Evolutionary conservation across 345 rosid species (phyloP).

Genomic region (Bruguiera parviflora): DNA sequence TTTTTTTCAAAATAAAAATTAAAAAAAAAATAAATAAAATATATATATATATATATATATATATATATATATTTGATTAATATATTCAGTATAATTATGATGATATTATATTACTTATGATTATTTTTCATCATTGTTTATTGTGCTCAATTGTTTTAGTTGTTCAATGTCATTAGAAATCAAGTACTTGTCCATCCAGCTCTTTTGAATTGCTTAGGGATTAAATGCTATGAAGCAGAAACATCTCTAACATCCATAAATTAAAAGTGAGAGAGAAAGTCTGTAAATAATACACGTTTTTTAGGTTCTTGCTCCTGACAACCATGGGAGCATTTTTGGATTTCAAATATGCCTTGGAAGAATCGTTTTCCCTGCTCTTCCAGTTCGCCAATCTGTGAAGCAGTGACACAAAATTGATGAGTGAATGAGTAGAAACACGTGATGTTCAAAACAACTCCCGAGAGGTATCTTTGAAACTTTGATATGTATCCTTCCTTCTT

Average conservation of each 20-base stretch:
- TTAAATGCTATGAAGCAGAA: background rate
- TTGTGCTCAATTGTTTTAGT: too few species aligned
- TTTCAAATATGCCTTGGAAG: conserved; percentile 51
- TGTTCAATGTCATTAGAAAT: too few species aligned
- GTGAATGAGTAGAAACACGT: background rate
- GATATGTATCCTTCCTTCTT: background rate
- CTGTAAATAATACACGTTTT: conserved; percentile 61
- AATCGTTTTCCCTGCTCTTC: conserved; percentile 63
- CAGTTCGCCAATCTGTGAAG: conserved; percentile 56
- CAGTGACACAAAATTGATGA: conserved; percentile 12
- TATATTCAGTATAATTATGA: too few species aligned
- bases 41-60: too few species aligned
- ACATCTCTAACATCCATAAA: conserved; percentile 2
- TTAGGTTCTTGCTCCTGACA: conserved; percentile 37
- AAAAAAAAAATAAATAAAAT: too few species aligned
- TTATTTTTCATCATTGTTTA: too few species aligned
- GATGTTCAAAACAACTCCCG: background rate
- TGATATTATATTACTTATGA: too few species aligned
- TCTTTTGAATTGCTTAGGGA: too few species aligned
- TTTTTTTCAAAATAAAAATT: too few species aligned
- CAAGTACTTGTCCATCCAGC: too few species aligned
- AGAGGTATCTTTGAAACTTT: background rate
- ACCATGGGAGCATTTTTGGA: conserved; percentile 74
- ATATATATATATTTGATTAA: too few species aligned
- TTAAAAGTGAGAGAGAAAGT: too few species aligned